A percentile compares a stretch with the other conserved stretches of the same genome.
These are phyloP conservation scores for Saccharomycopsis fibuligera DNA, from an alignment of 805 yeast genomes.

Conservation along the genomic window DNA sequence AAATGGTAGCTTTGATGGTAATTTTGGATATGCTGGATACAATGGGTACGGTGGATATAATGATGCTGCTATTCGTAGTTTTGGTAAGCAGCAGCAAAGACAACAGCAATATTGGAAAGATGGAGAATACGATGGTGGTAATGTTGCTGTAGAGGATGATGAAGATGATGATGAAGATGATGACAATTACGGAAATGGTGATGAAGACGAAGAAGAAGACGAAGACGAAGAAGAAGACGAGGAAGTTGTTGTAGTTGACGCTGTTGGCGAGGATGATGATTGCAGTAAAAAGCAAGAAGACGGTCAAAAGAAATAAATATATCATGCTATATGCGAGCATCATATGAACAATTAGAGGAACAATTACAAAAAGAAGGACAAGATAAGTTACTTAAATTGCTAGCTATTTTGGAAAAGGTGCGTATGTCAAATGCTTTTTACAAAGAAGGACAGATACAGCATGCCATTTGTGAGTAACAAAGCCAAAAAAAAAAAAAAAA, in stretches of 20 bases:
- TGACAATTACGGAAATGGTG: constrained; percentile 78
- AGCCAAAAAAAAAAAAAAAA: too few relatives aligned
- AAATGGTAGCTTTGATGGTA: too few relatives aligned
- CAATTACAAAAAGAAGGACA: too few relatives aligned
- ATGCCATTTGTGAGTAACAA: too few relatives aligned
- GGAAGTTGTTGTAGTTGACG: constrained; percentile 23
- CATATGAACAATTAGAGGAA: too few relatives aligned
- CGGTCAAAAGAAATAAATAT: constrained; percentile 42
- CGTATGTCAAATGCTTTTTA: too few relatives aligned
- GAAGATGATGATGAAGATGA: constrained; percentile 71
- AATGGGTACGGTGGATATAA: constrained; percentile 72
- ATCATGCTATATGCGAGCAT: too few relatives aligned
- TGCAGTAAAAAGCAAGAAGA: constrained; percentile 29
- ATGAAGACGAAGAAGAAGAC: constrained; percentile 52
- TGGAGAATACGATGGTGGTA: too few relatives aligned
- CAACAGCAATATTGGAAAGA: constrained; percentile 51
- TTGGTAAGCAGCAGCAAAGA: constrained; percentile 37
- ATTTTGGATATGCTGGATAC: not conserved
- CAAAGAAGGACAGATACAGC: too few relatives aligned
- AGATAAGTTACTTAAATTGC: too few relatives aligned
- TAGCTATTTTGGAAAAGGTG: too few relatives aligned
- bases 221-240: constrained; percentile 37
- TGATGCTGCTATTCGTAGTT: constrained; percentile 64
- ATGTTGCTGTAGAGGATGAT: constrained; percentile 44
- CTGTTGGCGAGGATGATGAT: too few relatives aligned